Base-by-base conservation (phyloP, 768 basidiomycete species). In the Amanita muscaria region DNA sequence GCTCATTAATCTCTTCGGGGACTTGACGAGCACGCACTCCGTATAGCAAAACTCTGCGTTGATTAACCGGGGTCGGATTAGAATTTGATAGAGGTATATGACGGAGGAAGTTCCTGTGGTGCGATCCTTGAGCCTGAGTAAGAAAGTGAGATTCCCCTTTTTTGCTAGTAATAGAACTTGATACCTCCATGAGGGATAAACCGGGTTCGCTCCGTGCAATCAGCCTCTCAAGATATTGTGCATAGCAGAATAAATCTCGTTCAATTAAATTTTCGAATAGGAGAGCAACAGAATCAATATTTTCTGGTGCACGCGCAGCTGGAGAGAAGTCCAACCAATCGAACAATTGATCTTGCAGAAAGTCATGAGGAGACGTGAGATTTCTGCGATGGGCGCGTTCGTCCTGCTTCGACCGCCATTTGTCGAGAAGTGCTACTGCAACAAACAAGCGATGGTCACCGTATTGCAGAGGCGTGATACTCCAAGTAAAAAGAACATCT, bases 381-480 rank as follows among this genome's bases (percentile, higher is more conserved):
- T 81, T 77, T 12, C 82, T 72, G 23, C 82, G 70, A 43, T 72
- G 70, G 5, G 83, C 80, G 15, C 80, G 75, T 49, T 79, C 77
- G 45, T 72, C 73, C 22, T 74, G 74, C 48, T 70, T 75, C 42
- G 76, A 73, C 27, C 77, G 69, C 73, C 83, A 85, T 24, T 69
- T 66, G 2, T 66, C 68, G 40, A 89, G 74, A 31, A 89, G 68
- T 15, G 81, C 81, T 6, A 76, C 79, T 2, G 81, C 84, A 22
- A 79, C 86, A 54, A 81, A 83, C 1, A 83, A 77, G 25, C 88
- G 70, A 52, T 89, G 88, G 34, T 88, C 81, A 8, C 88, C 88
- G 48, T 82, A 88, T 60, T 90, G 88, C 14, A 85, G 65, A 2
- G 80, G 76, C 0, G 87, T 86, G 21, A 89, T 78, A 53, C 77